Evolutionary conservation across 208 protist genomes (phyloP).

Genomic region (Histomonas meleagridis): DNA sequence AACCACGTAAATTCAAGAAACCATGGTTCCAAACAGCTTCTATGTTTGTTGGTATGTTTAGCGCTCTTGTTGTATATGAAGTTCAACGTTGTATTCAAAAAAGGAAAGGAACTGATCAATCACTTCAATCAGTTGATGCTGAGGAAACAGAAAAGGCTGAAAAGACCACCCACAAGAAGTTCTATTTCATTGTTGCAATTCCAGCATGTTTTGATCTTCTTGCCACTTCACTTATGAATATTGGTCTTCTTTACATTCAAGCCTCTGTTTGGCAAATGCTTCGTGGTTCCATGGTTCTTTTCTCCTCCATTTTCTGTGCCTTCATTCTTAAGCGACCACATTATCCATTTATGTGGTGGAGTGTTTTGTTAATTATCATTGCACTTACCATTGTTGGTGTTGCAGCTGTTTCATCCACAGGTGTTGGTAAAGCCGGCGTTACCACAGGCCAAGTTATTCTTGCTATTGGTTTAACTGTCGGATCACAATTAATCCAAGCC

Average conservation of each 20-base stretch:
- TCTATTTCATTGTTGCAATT: constrained; percentile 4
- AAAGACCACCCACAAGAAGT: neutral
- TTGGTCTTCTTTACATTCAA: constrained; percentile 29
- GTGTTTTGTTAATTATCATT: neutral
- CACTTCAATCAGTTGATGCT: neutral
- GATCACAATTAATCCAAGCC: neutral
- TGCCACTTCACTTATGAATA: constrained; percentile 23
- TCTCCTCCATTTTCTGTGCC: neutral
- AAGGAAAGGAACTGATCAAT: neutral
- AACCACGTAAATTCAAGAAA: neutral
- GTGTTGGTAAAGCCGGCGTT: constrained; percentile 24
- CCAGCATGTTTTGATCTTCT: neutral
- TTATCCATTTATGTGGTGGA: constrained; percentile 33
- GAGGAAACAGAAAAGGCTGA: neutral
- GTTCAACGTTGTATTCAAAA: constrained; percentile 9
- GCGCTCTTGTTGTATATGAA: constrained; percentile 19
- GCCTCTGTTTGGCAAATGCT: constrained; percentile 34
- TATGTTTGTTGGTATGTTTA: constrained; percentile 7
- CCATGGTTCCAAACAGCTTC: constrained; percentile 34
- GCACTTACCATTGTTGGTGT: constrained; percentile 1
- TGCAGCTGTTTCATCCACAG: neutral
- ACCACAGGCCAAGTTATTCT: neutral
- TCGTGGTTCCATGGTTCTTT: constrained; percentile 23
- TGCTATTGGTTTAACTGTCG: neutral
- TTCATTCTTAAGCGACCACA: constrained; percentile 23